Conservation (phyloP, 73 alveolate genomes). For the Paramecium sexaurelia region DNA sequence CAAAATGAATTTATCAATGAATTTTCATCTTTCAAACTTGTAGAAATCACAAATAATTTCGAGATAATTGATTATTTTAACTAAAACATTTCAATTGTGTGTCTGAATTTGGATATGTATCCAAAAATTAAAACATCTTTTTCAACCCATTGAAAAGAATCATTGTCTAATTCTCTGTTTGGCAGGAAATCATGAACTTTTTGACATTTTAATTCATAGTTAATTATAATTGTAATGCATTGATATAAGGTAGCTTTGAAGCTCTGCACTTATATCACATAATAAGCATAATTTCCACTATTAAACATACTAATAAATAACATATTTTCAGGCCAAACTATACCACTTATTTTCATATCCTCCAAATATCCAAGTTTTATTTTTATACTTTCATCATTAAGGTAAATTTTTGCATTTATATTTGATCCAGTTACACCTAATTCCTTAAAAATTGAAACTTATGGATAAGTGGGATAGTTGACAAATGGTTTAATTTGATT, state of each 20-base stretch:
- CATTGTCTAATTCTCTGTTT: not conserved
- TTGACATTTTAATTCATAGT: not conserved
- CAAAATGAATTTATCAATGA: not conserved
- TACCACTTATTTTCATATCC: not conserved
- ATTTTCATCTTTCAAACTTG: not conserved
- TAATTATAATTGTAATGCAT: not conserved
- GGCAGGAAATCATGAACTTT: not conserved
- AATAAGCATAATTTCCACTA: not conserved
- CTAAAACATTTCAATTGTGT: not conserved
- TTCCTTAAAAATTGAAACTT: not conserved
- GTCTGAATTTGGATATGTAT: not conserved
- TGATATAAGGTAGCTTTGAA: not conserved
- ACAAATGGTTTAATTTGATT: not conserved
- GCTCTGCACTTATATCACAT: not conserved
- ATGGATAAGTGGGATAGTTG: not conserved
- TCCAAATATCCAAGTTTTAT: not conserved
- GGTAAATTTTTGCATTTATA: not conserved
- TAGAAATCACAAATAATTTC: not conserved
- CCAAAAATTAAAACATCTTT: not conserved
- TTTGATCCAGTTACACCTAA: not conserved
- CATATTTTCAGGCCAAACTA: not conserved
- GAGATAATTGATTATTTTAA: not conserved
- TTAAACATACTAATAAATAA: not conserved
- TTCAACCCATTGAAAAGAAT: not conserved
- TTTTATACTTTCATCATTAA: not conserved